Percentiles rank a stretch among this genome's conserved stretches.
These are phyloP conservation scores for Ustilago cynodontis DNA, from an alignment of 1,284 basidiomycete genomes.

Conservation along the genomic window DNA sequence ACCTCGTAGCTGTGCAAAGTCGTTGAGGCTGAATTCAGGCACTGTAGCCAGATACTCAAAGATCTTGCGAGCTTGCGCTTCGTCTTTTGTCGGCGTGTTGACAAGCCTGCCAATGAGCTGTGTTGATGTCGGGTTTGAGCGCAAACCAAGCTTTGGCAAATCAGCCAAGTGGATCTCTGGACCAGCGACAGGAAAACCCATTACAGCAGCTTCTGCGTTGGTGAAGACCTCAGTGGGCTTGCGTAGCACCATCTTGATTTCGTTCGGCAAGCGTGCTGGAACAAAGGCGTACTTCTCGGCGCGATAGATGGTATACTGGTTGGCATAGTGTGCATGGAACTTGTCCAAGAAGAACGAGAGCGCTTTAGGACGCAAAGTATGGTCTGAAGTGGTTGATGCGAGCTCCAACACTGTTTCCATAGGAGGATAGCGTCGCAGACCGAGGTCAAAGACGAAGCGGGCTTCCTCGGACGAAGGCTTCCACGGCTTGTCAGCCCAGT, in stretches of 20 bases:
- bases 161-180: constrained; percentile 73
- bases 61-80: constrained; percentile 76
- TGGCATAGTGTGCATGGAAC: constrained; percentile 54
- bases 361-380: constrained; percentile 47
- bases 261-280: constrained; percentile 73
- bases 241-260: constrained; percentile 74
- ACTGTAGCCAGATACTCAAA: constrained; percentile 81
- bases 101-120: constrained; percentile 78
- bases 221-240: constrained; percentile 84
- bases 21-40: constrained; percentile 51
- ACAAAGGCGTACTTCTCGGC: constrained; percentile 76
- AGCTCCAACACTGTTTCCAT: constrained; percentile 74
- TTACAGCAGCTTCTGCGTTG: constrained; percentile 77
- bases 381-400: constrained; percentile 42
- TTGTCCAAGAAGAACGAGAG: constrained; percentile 65
- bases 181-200: constrained; percentile 82
- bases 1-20: constrained; percentile 45
- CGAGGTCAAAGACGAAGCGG: constrained; percentile 84
- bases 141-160: constrained; percentile 80
- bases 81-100: constrained; percentile 76
- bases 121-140: constrained; percentile 79
- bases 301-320: constrained; percentile 47
- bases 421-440: constrained; percentile 81
- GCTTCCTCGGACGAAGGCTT: constrained; percentile 73
- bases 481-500: constrained; percentile 79